phyloP scores from a whole-genome alignment of 2,329 filamentous ascomycete species.

The Diaporthe australafricana region DNA sequence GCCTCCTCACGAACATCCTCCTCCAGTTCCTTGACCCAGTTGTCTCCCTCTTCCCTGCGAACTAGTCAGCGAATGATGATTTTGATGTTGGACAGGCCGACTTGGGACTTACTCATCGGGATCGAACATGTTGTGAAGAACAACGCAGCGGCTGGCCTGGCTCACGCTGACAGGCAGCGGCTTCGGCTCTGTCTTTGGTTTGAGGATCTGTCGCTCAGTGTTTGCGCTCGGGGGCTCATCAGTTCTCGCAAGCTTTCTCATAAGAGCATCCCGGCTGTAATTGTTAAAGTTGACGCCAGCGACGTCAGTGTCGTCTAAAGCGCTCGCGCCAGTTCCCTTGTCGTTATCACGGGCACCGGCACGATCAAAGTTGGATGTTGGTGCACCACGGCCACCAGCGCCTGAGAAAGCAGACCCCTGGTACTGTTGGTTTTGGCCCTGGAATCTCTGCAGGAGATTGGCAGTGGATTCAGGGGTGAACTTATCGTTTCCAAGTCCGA shows the following conservation, averaged over 20 bases:
- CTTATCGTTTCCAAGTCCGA: constrained; percentile 99
- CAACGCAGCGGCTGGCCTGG: constrained; percentile 92
- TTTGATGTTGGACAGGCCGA: background rate
- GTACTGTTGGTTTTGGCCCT: constrained; percentile 81
- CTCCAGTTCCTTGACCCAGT: constrained; percentile 93
- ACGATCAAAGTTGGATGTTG: constrained; percentile 90
- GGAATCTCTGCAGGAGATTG: constrained; percentile 91
- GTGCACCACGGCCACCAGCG: constrained; percentile 85
- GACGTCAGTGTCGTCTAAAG: constrained; percentile 96
- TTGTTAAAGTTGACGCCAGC: constrained; percentile 99
- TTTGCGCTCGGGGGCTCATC: constrained; percentile 80
- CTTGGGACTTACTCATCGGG: constrained; percentile 79
- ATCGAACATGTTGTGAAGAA: constrained; percentile 96
- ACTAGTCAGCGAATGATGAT: constrained; percentile 46
- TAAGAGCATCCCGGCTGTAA: constrained; percentile 97
- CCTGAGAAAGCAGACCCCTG: constrained; percentile 94
- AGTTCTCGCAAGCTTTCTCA: constrained; percentile 97
- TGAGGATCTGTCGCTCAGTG: constrained; percentile 78
- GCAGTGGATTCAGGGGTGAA: constrained; percentile 97
- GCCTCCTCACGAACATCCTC: constrained; percentile 94
- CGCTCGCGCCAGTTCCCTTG: constrained; percentile 91
- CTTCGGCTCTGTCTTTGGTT: constrained; percentile 81
- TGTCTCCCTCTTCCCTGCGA: constrained; percentile 84
- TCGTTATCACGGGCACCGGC: constrained; percentile 89
- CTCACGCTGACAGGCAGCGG: constrained; percentile 87